phyloP scores from a whole-genome alignment of 2,329 filamentous ascomycete genomes.

The Huntiella omanensis region DNA sequence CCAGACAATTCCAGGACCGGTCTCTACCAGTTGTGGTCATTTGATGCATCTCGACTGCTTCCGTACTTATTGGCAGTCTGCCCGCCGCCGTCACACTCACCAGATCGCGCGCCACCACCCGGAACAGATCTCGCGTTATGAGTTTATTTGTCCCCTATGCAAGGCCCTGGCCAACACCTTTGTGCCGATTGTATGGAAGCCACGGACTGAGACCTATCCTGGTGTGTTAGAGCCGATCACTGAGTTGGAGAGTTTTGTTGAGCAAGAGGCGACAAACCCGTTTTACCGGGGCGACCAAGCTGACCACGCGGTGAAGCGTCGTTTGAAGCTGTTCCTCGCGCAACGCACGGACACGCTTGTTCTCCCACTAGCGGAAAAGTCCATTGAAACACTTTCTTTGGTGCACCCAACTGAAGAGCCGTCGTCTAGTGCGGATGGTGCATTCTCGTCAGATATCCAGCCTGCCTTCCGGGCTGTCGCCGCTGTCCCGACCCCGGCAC shows the following conservation, averaged over 20 bases:
- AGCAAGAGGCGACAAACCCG: conserved; percentile 28
- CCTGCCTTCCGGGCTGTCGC: neutral
- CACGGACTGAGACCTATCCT: conserved; percentile 17
- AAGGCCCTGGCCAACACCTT: conserved; percentile 94
- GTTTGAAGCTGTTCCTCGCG: neutral
- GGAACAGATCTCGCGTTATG: conserved; percentile 57
- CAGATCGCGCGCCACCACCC: conserved; percentile 93
- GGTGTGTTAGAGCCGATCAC: conserved; percentile 3
- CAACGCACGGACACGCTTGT: neutral
- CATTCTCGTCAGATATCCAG: neutral
- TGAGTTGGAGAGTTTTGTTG: conserved; percentile 40
- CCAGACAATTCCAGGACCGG: conserved; percentile 50
- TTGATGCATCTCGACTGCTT: conserved; percentile 98
- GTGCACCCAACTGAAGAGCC: neutral
- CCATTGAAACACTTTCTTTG: neutral
- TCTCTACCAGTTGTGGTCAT: conserved; percentile 84
- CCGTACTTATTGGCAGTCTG: conserved; percentile 74
- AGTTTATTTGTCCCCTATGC: conserved; percentile 92
- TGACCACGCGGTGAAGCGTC: neutral
- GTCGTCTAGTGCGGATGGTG: neutral
- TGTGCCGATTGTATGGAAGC: conserved; percentile 87
- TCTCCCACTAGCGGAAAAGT: neutral
- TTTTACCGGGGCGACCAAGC: neutral
- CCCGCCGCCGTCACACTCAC: conserved; percentile 63
- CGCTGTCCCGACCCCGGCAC: neutral